Evolutionary conservation across 352 stramenopile species (phyloP), one percentile per base, ranked within the genome.

Genomic region (Paralagenidium karlingii): DNA sequence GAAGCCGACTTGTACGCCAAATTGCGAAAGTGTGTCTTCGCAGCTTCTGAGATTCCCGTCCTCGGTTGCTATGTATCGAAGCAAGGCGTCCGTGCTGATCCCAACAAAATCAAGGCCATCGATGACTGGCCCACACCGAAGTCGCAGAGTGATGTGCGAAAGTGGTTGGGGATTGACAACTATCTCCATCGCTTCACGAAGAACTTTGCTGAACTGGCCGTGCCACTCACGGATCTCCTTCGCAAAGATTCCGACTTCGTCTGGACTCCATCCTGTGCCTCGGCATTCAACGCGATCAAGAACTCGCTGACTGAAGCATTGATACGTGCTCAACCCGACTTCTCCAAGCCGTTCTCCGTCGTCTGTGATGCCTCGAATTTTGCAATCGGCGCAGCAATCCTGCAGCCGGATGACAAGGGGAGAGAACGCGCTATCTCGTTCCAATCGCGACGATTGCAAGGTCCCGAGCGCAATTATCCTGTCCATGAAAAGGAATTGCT

Each of bases 1-100:
- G 25, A 58, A 1, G 15, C 41, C 7, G 27, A 58, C n/a, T 29
- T 66, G 1, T 66, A 46, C 30, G 19, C 51, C 13, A 61, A 62
- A 22, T 19, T 58, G 8, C 28, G 24, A 1, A 66, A 62, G 37
- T 66, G 51, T 32, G 30, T 24, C 24, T 56, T 63, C 31, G 41
- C 38, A 18, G 26, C 24, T 3, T 11, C 15, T 2, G 53, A 59
- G 19, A 61, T 66, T 27, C 51, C 57, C 13, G 45, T 48, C 24
- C 38, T 67, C 0, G 56, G 46, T 2, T 47, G 64, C 16, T 64
- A 53, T 19, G 34, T 60, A 15, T 45, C 45, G 0, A 12, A 31
- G 38, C 1, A 56, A 10, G 50, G 32, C 7, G 16, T 57, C 16
- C 38, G 44, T 0, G 45, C 55, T 25, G 52, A 51, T 24, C 47